phyloP scores from a whole-genome alignment of 345 rosid species.

The Sonneratia alba region DNA sequence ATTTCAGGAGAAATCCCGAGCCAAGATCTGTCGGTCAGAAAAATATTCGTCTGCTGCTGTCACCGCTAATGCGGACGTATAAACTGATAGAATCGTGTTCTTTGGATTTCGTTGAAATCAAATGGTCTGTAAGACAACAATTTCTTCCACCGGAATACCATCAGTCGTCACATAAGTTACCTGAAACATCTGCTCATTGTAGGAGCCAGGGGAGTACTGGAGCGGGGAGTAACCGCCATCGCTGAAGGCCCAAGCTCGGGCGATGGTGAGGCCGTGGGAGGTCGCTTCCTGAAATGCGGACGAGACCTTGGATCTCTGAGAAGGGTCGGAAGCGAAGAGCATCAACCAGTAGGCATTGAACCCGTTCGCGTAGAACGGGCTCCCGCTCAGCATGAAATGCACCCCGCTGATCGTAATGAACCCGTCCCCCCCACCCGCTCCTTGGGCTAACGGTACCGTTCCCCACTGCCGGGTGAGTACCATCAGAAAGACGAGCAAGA shows the following conservation, averaged over 20 bases:
- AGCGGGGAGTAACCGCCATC: slow-evolving; percentile 46
- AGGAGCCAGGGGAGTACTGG: slow-evolving; percentile 42
- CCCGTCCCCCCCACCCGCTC: slow-evolving; percentile 26
- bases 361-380: slow-evolving; percentile 56
- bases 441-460: neutral
- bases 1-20: too few relatives aligned
- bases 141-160: too few relatives aligned
- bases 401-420: slow-evolving; percentile 30
- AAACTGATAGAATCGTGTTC: too few relatives aligned
- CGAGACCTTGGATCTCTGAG: slow-evolving; percentile 31
- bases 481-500: neutral
- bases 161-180: slow-evolving; percentile 10
- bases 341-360: slow-evolving; percentile 64
- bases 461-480: neutral
- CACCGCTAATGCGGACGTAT: too few relatives aligned
- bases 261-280: slow-evolving; percentile 35
- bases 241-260: slow-evolving; percentile 57
- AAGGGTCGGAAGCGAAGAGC: slow-evolving; percentile 41
- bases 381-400: slow-evolving; percentile 36
- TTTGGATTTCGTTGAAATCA: too few relatives aligned
- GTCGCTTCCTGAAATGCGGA: slow-evolving; percentile 37
- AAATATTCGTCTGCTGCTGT: too few relatives aligned
- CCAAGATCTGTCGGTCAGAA: too few relatives aligned
- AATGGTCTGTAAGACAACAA: too few relatives aligned
- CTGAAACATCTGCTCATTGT: slow-evolving; percentile 50